Conservation (phyloP, 208 protist species). For the Leishmania tropica region DNA sequence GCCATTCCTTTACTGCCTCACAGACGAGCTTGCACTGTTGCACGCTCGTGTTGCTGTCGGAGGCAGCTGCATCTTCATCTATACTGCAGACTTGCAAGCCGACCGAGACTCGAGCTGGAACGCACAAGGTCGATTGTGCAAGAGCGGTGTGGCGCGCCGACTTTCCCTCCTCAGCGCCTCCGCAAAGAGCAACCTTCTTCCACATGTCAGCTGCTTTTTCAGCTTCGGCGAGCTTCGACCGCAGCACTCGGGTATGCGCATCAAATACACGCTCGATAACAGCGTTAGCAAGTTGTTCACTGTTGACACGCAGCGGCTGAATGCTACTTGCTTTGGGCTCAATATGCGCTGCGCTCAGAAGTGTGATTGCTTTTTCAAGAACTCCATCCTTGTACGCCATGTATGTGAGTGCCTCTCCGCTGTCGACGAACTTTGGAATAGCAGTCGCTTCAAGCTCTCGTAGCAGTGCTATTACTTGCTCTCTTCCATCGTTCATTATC, state of each 20-base stretch:
- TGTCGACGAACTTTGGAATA: conserved; percentile 22
- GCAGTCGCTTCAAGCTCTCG: conserved; percentile 5
- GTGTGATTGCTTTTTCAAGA: conserved; percentile 16
- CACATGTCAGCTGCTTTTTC: conserved; percentile 25
- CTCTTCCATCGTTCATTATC: neutral
- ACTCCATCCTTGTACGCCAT: conserved; percentile 17
- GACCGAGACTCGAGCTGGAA: neutral
- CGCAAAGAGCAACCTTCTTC: conserved; percentile 20
- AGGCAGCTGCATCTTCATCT: neutral
- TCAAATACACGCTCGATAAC: conserved; percentile 30
- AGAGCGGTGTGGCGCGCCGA: neutral
- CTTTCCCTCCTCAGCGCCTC: neutral
- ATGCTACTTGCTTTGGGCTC: neutral
- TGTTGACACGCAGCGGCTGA: conserved; percentile 15
- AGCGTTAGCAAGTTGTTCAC: conserved; percentile 20
- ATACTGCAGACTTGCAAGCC: neutral
- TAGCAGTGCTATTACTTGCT: conserved; percentile 11
- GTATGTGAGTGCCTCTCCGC: conserved; percentile 30
- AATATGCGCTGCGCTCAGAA: neutral
- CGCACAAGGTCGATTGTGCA: neutral
- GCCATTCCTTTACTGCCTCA: neutral
- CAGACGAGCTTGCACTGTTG: neutral
- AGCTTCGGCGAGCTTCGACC: conserved; percentile 24
- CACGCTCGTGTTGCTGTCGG: neutral
- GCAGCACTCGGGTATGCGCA: conserved; percentile 12